Conservation (phyloP, 805 yeast genomes). For the Yamadazyma tumulicola region DNA sequence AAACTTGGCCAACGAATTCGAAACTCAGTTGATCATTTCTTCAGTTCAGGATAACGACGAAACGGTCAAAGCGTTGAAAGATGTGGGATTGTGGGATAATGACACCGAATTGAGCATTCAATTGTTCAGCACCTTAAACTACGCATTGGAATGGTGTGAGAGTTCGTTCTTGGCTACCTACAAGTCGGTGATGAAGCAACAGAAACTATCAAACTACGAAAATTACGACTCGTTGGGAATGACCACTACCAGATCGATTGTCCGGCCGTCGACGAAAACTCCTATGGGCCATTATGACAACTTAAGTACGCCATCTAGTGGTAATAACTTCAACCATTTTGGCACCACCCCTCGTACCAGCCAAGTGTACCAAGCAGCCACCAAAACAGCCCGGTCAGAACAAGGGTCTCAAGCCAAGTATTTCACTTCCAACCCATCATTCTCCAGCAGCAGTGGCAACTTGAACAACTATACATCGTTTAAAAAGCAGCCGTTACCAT, state of each 20-base stretch:
- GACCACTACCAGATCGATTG: conserved; percentile 14
- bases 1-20: conserved; percentile 66
- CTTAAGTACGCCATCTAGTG: conserved; percentile 8
- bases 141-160: conserved; percentile 96
- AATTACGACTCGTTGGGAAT: conserved; percentile 12
- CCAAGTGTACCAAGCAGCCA: conserved; percentile 52
- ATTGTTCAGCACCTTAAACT: conserved; percentile 74
- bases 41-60: conserved; percentile 68
- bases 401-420: conserved; percentile 44
- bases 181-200: conserved; percentile 23
- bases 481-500: conserved; percentile 56
- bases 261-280: conserved; percentile 3
- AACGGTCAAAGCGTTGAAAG: conserved; percentile 68
- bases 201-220: conserved; percentile 3
- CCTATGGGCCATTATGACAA: conserved; percentile 21
- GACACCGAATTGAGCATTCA: conserved; percentile 42
- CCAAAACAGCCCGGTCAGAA: conserved; percentile 41
- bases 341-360: conserved; percentile 52
- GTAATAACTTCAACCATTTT: conserved; percentile 13
- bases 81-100: conserved; percentile 74
- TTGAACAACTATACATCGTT: conserved; percentile 10
- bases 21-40: conserved; percentile 70
- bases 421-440: conserved; percentile 38
- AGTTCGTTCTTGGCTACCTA: conserved; percentile 75
- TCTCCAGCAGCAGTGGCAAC: conserved; percentile 8